Conservation (phyloP, 31 red algal species). For the Odonthalia washingtoniensis region DNA sequence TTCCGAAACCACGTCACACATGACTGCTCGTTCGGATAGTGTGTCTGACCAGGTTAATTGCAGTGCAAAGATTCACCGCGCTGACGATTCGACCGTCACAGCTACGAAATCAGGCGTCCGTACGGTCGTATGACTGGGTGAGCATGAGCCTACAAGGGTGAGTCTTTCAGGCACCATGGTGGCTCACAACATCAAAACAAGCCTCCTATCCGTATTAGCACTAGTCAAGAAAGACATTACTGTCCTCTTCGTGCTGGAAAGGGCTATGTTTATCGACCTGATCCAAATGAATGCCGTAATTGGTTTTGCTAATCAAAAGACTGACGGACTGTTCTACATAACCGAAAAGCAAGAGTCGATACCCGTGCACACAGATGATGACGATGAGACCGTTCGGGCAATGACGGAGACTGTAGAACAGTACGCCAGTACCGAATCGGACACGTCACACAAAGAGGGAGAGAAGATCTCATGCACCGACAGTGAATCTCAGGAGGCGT, state of each 20-base stretch:
- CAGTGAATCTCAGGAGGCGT: conserved; percentile 36
- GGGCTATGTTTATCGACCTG: conserved; percentile 29
- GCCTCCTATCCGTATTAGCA: conserved; percentile 51
- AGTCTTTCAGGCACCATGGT: conserved; percentile 35
- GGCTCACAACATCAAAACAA: conserved; percentile 35
- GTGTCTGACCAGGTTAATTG: background rate
- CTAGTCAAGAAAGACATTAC: conserved; percentile 22
- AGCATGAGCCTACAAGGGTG: conserved; percentile 19
- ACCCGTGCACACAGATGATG: conserved; percentile 11
- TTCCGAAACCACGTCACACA: conserved; percentile 50
- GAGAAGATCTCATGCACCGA: conserved; percentile 16
- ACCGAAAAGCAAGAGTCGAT: background rate
- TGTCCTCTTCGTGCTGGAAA: conserved; percentile 9
- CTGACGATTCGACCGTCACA: conserved; percentile 39
- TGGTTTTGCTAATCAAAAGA: conserved; percentile 1
- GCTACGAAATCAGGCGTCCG: conserved; percentile 17
- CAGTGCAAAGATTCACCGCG: conserved; percentile 15
- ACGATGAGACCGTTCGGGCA: conserved; percentile 13
- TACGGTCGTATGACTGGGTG: background rate
- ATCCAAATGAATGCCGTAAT: background rate
- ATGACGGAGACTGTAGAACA: background rate
- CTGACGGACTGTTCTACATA: conserved; percentile 49
- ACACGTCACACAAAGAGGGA: background rate
- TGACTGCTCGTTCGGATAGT: background rate
- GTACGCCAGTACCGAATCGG: conserved; percentile 8